A percentile compares a stretch with the other conserved stretches of the same genome.
phyloP scores from a whole-genome alignment of 352 stramenopile species.

The Aphanomyces stellatus region DNA sequence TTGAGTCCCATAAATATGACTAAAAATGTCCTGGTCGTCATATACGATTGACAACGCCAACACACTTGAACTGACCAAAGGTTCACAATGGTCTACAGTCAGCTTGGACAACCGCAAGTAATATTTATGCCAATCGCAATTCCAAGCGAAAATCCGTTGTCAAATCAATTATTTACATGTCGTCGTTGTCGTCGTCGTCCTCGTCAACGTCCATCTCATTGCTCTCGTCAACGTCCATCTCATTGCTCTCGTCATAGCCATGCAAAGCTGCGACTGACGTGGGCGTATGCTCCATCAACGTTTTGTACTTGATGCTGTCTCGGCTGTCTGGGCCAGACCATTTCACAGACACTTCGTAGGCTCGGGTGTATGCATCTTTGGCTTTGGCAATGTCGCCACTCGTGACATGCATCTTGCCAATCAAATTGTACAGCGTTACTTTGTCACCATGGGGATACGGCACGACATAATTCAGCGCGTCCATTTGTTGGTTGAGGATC shows the following conservation, averaged over 20 bases:
- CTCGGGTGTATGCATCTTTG: constrained; percentile 41
- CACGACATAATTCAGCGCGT: constrained; percentile 36
- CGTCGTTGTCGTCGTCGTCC: too few species aligned
- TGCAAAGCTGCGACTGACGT: constrained; percentile 41
- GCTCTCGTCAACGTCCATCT: background rate
- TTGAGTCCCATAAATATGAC: too few species aligned
- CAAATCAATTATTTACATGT: too few species aligned
- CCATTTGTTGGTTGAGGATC: background rate
- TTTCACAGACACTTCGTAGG: constrained; percentile 44
- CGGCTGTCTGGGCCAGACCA: constrained; percentile 50
- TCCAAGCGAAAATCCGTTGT: too few species aligned
- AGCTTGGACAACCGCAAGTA: too few species aligned
- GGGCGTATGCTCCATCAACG: constrained; percentile 48
- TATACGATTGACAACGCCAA: too few species aligned
- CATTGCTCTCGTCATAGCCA: constrained; percentile 1
- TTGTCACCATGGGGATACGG: constrained; percentile 60
- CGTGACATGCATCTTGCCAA: constrained; percentile 57
- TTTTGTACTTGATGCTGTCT: constrained; percentile 45
- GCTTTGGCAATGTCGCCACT: constrained; percentile 40
- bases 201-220: background rate
- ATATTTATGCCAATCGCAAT: too few species aligned
- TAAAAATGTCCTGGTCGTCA: too few species aligned
- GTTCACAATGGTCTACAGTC: too few species aligned
- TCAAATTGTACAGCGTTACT: constrained; percentile 72
- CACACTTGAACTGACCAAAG: too few species aligned